Evolutionary conservation across 108 stramenopile genomes (phyloP).

Genomic region (Cyclotella atomus): DNA sequence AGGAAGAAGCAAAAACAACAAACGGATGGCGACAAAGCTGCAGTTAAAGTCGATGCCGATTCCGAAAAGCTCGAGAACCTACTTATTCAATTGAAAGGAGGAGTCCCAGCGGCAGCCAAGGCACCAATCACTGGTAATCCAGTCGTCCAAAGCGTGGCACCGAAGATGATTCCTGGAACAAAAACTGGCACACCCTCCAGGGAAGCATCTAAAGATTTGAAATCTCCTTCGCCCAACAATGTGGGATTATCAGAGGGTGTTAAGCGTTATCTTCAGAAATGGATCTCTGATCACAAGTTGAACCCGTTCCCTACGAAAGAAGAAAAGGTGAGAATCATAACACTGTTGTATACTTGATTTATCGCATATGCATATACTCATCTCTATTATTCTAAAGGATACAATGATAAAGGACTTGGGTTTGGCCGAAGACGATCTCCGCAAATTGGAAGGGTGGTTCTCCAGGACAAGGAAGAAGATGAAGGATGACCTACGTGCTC

Average conservation of each 20-base stretch:
- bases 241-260: slow-evolving; percentile 30
- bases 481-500: not conserved
- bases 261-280: slow-evolving; percentile 39
- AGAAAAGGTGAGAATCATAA: no score
- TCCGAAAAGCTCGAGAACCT: slow-evolving; percentile 6
- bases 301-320: slow-evolving; percentile 47
- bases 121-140: no score
- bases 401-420: slow-evolving; percentile 37
- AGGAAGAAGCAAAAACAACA: slow-evolving; percentile 34
- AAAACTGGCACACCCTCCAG: not conserved
- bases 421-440: slow-evolving; percentile 10
- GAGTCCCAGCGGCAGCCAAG: no score
- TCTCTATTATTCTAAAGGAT: not conserved
- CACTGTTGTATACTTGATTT: no score
- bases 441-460: slow-evolving; percentile 41
- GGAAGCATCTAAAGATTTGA: not conserved
- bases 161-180: not conserved
- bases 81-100: slow-evolving; percentile 7
- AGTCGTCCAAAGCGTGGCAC: no score
- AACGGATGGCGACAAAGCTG: not conserved
- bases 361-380: no score
- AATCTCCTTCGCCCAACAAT: not conserved
- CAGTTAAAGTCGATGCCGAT: not conserved
- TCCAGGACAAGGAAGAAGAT: slow-evolving; percentile 7
- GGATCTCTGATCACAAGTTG: slow-evolving; percentile 29